Conservation (phyloP, 176 grass and related monocot genomes). For the Typha latifolia region DNA sequence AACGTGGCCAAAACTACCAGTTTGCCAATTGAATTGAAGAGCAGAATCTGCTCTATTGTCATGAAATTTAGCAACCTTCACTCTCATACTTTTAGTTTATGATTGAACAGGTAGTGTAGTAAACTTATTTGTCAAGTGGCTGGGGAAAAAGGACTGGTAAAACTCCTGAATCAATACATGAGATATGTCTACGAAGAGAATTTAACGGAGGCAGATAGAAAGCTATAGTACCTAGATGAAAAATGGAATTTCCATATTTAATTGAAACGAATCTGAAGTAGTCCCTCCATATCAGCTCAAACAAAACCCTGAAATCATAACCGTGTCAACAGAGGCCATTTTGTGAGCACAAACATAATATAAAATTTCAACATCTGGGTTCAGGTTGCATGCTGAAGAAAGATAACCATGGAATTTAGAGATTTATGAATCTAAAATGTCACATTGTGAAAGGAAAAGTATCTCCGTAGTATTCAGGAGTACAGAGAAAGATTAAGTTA, state of each 20-base stretch:
- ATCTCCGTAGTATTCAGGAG: not conserved
- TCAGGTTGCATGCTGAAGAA: not conserved
- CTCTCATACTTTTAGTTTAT: not conserved
- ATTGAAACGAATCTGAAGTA: conserved; percentile 91
- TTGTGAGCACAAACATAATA: not conserved
- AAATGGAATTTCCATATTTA: conserved; percentile 89
- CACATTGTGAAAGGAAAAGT: not conserved
- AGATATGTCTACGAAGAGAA: not conserved
- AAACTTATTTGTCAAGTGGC: not conserved
- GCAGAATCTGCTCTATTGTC: not conserved
- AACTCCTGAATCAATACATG: not conserved
- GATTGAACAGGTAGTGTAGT: not conserved
- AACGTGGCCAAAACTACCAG: not conserved
- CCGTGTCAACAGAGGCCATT: not conserved
- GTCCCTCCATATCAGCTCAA: conserved; percentile 98
- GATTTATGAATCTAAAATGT: not conserved
- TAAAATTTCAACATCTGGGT: not conserved
- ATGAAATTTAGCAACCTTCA: not conserved
- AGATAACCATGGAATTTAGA: not conserved
- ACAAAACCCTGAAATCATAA: conserved; percentile 64
- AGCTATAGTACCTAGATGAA: conserved; percentile 46
- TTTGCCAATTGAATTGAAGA: not conserved
- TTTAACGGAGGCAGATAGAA: not conserved
- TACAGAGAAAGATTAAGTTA: conserved; percentile 21
- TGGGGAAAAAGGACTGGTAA: not conserved